These are phyloP conservation scores for Oryza punctata DNA, from an alignment of 176 grass and related monocot genomes.

Conservation along the genomic window DNA sequence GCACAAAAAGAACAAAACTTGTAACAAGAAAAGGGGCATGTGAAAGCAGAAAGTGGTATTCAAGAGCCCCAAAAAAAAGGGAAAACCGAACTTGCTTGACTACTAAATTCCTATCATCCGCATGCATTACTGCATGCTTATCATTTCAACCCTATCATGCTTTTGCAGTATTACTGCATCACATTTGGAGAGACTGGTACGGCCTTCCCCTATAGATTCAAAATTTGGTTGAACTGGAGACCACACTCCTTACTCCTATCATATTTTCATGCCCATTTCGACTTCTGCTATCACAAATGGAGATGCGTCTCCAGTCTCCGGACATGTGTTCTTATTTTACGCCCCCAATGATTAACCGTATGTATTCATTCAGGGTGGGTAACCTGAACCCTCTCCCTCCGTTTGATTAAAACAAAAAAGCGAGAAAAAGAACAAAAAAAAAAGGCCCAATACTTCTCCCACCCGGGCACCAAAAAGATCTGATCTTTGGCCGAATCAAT, in stretches of 20 bases:
- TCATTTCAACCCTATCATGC: background rate
- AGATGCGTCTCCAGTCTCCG: background rate
- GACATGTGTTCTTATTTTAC: background rate
- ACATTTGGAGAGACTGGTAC: no score
- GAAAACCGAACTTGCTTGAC: background rate
- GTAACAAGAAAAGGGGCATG: background rate
- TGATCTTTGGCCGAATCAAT: background rate
- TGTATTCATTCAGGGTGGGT: no score
- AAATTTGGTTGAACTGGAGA: background rate
- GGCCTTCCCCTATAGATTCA: background rate
- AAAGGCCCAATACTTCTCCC: background rate
- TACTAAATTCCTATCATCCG: background rate
- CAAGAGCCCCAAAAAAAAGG: background rate
- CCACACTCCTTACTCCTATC: background rate
- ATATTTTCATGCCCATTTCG: background rate
- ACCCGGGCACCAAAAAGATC: background rate
- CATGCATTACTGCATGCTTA: background rate
- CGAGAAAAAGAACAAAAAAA: background rate
- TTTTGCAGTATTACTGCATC: background rate
- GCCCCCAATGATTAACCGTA: background rate
- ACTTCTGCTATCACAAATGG: no score
- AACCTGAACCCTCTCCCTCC: no score
- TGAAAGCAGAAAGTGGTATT: background rate
- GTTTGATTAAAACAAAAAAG: slow-evolving; percentile 3
- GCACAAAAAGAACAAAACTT: background rate